Percentiles rank a stretch among this genome's conserved stretches.
phyloP scores from a whole-genome alignment of 2,329 filamentous ascomycete genomes.

The Ascochyta fabae region DNA sequence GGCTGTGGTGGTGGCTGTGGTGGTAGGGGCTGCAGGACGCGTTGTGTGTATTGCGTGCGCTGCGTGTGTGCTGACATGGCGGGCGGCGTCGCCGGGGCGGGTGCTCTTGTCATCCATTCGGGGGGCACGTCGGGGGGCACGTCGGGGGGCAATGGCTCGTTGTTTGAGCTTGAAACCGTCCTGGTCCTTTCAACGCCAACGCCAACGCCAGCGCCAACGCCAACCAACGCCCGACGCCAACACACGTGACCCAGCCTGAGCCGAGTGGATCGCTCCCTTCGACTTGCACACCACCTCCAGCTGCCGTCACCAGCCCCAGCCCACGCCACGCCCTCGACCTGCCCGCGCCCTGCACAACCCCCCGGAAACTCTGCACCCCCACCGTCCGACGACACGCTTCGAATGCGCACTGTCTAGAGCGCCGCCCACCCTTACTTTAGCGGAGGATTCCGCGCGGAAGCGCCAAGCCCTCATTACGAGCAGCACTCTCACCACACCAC shows the following conservation, averaged over 20 bases:
- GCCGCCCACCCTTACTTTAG: constrained; percentile 34
- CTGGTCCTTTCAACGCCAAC: neutral
- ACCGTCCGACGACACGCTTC: constrained; percentile 20
- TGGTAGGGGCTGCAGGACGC: constrained; percentile 5
- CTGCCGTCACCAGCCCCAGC: constrained; percentile 13
- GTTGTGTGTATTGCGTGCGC: constrained; percentile 23
- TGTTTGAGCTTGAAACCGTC: constrained; percentile 19
- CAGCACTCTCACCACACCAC: constrained; percentile 31
- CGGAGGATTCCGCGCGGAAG: constrained; percentile 38
- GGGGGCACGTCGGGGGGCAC: constrained; percentile 10
- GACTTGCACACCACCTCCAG: constrained; percentile 20
- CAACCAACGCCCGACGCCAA: neutral
- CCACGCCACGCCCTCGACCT: constrained; percentile 8
- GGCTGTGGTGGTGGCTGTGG: neutral
- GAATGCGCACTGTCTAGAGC: constrained; percentile 42
- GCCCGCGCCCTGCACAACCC: constrained; percentile 9
- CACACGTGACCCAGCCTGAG: neutral
- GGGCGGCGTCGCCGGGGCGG: constrained; percentile 23
- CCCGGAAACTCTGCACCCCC: constrained; percentile 5
- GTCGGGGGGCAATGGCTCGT: neutral
- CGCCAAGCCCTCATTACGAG: constrained; percentile 35
- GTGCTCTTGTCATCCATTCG: constrained; percentile 43
- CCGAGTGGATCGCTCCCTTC: neutral
- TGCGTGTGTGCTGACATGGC: constrained; percentile 24
- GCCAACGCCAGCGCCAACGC: neutral